Percentiles rank a stretch among this genome's conserved stretches.
phyloP scores from a whole-genome alignment of 768 basidiomycete species.

The Lactarius hatsudake region DNA sequence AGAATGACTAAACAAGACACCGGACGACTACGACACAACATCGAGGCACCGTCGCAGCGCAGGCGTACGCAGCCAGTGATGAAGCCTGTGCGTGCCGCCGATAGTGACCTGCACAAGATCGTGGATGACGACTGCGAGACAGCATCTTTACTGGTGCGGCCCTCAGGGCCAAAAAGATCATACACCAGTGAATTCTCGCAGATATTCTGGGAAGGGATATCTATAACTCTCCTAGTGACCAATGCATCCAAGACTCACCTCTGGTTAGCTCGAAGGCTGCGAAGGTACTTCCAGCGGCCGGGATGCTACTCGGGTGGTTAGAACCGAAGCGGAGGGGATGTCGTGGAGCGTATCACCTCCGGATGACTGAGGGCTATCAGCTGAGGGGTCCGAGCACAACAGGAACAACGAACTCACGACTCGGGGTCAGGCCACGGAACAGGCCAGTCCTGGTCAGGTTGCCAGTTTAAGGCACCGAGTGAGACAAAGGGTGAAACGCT shows the following conservation, averaged over 20 bases:
- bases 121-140: neutral
- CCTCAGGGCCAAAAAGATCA: conserved; percentile 8
- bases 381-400: neutral
- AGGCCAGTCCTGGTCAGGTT: conserved; percentile 50
- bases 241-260: conserved; percentile 41
- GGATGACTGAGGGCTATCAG: conserved; percentile 44
- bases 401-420: conserved; percentile 48
- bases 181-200: conserved; percentile 33
- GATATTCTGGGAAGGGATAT: conserved; percentile 30
- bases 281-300: conserved; percentile 88
- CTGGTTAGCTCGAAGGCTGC: conserved; percentile 83
- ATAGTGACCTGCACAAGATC: neutral
- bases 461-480: neutral
- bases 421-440: conserved; percentile 74
- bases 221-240: neutral
- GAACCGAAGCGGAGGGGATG: neutral
- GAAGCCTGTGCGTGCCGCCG: neutral
- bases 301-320: conserved; percentile 54
- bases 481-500: conserved; percentile 34
- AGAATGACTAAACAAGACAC: neutral
- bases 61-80: neutral
- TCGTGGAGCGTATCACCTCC: conserved; percentile 47
- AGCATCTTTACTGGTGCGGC: neutral
- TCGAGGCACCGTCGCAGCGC: neutral
- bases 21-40: neutral